Evolutionary conservation across 768 basidiomycete species (phyloP), one percentile per base, ranked within the genome.

Genomic region (Auricularia heimuer): DNA sequence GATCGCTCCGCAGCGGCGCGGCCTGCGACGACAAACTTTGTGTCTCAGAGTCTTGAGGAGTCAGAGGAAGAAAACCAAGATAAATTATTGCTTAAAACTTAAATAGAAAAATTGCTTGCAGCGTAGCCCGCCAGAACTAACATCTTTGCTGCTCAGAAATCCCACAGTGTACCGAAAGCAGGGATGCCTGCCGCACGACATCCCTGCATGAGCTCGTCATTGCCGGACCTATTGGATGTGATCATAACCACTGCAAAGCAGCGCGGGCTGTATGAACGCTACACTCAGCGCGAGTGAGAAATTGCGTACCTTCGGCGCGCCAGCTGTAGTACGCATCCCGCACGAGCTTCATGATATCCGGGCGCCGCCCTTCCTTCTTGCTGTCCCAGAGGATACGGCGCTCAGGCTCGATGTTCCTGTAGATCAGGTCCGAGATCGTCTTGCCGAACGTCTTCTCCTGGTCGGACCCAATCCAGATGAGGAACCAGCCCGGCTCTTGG

Each of bases 81-180:
- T 60, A 60, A 60, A 34, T 60, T 60, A 60, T 34, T 29, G 14
- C 56, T 60, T n/a, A 34, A 51, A 51, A 51, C 11, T 51, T 51
- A 51, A 51, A 51, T 51, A 51, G 14, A 6, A 16, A 21, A 51
- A 51, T 10, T 51, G 47, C 4, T 51, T 6, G 11, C 47, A 8
- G 18, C 6, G 18, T 14, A 16, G 47, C 18, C 18, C 16, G 47
- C 21, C 47, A 16, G 21, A n/a, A 71, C 77, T 62, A 78, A 78
- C 47, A 51, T 51, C 47, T 56, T 42, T 14, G 7, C 39, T 14
- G 1, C 21, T 58, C 62, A 68, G 66, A 66, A 68, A 51, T 69
- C 68, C 68, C 68, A 69, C 21, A 69, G 63, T 14, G 68, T 67
- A 61, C 67, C 67, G 54, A 68, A 68, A 2, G 65, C 65, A 24